Base-by-base conservation (phyloP, 352 stramenopile genomes). In the Pythium utonaiense region DNA sequence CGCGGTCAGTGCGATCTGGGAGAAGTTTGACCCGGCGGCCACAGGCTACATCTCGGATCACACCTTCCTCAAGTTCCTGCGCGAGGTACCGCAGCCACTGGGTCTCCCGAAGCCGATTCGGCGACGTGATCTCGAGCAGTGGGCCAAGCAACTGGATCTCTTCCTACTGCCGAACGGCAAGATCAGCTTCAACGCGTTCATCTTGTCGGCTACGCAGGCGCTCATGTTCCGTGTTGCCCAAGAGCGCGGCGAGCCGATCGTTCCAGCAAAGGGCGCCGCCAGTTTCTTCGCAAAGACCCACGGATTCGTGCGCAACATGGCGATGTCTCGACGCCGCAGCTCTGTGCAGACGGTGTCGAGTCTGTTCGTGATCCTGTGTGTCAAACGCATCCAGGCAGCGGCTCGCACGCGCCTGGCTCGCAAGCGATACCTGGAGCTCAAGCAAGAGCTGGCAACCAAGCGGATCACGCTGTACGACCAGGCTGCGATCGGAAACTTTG, bases 61-160 rank as follows among this genome's bases (percentile, higher is more conserved):
- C 62, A 53, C 66, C 2, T 78, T 84, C 17, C 57, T 80, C 28
- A 65, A 66, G 13, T 74, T 84, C 24, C 36, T 80, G 19, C 71
- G 61, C 16, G 53, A 71, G 24, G 60, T 84, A 12, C 70, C 70
- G 1, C 73, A 66, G 28, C 75, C 75, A 6, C 53, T 84, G 2
- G 75, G 75, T 7, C 51, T 82, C 0, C 68, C 67, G 3, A 61
- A 60, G 41, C 38, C 65, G 14, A 28, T 64, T 2, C 45, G 49
- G n/a, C 66, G 69, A 10, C 57, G 51, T 17, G 72, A 80, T 13
- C 40, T 80, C 19, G 72, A 77, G 33, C 48, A 38, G 6, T 81
- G 70, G 70, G 64, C 66, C 6, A 67, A 62, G 55, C 45, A 54
- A 5, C 48, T 81, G 14, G 58, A 78, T 42, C 31, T 81, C 49